These are phyloP conservation scores for Gliomastix tumulicola DNA, from an alignment of 2,329 filamentous ascomycete genomes.

Conservation along the genomic window DNA sequence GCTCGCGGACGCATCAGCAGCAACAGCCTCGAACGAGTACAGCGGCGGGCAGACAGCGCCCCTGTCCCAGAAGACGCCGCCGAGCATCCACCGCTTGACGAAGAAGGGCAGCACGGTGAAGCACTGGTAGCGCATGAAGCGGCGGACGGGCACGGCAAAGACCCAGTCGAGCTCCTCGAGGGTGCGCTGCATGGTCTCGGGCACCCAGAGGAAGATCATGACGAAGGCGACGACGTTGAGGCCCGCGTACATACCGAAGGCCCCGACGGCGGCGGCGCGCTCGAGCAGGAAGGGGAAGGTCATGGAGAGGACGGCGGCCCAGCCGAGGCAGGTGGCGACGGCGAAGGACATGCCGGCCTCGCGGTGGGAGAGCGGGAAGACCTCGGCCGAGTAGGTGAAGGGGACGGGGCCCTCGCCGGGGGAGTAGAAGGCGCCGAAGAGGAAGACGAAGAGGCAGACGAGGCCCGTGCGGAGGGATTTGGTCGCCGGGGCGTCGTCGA, in stretches of 20 bases:
- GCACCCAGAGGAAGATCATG: constrained; percentile 46
- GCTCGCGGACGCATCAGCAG: background rate
- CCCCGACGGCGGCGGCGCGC: constrained; percentile 22
- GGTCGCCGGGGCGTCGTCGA: constrained; percentile 7
- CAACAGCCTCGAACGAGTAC: constrained; percentile 5
- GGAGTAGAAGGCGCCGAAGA: constrained; percentile 59
- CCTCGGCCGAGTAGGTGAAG: constrained; percentile 56
- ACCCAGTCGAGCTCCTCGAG: constrained; percentile 45
- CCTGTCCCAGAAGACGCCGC: constrained; percentile 2
- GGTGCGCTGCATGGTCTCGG: constrained; percentile 49
- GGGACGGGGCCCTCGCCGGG: constrained; percentile 58
- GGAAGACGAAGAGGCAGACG: constrained; percentile 55
- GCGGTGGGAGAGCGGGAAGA: constrained; percentile 56
- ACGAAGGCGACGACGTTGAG: constrained; percentile 47
- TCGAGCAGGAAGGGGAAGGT: constrained; percentile 43
- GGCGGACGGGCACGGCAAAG: constrained; percentile 36
- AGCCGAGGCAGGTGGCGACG: constrained; percentile 53
- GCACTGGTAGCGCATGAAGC: constrained; percentile 30
- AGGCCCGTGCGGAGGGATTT: constrained; percentile 38
- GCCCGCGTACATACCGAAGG: constrained; percentile 44
- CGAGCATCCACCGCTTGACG: constrained; percentile 5
- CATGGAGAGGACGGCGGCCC: constrained; percentile 40
- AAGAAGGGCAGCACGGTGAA: constrained; percentile 5
- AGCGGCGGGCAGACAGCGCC: constrained; percentile 3
- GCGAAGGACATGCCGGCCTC: constrained; percentile 59